These are phyloP conservation scores for Colletotrichum acutatum DNA, from an alignment of 2,329 filamentous ascomycete species.

Conservation along the genomic window DNA sequence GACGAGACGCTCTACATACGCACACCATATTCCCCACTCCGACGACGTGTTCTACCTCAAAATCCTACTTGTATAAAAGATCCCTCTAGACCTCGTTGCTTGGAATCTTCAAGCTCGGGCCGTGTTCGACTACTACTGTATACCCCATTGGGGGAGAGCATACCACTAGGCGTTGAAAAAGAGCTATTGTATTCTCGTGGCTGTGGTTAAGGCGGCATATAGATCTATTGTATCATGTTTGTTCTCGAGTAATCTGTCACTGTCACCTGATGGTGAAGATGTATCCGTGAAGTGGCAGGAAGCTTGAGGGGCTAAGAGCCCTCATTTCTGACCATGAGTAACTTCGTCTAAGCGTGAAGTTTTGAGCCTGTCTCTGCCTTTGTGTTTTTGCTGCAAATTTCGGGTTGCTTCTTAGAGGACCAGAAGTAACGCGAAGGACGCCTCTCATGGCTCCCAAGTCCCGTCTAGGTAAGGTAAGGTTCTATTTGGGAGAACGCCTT, in stretches of 20 bases:
- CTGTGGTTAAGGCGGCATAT: neutral
- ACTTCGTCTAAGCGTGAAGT: no score
- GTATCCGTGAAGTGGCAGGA: neutral
- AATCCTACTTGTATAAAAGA: slow-evolving; percentile 8
- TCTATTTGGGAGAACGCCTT: no score
- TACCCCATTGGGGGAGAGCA: slow-evolving; percentile 2
- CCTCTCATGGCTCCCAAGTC: no score
- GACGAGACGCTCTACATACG: neutral
- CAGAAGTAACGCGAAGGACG: no score
- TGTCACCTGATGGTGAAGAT: neutral
- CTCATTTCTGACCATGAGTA: no score
- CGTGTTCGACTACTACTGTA: neutral
- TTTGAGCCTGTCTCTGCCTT: no score
- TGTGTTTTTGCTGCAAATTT: no score
- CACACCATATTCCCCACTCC: slow-evolving; percentile 8
- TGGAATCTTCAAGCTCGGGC: no score
- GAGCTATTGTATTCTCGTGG: neutral
- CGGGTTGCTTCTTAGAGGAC: no score
- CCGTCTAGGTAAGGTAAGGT: no score
- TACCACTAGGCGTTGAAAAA: slow-evolving; percentile 18
- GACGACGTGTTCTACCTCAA: neutral
- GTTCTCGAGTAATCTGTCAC: neutral
- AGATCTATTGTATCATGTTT: neutral
- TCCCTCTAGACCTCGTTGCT: neutral
- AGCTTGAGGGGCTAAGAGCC: no score